Percentiles rank a stretch among this genome's conserved stretches.
Evolutionary conservation across 306 rosid genomes (phyloP).

Genomic region (Potentilla sterilis): DNA sequence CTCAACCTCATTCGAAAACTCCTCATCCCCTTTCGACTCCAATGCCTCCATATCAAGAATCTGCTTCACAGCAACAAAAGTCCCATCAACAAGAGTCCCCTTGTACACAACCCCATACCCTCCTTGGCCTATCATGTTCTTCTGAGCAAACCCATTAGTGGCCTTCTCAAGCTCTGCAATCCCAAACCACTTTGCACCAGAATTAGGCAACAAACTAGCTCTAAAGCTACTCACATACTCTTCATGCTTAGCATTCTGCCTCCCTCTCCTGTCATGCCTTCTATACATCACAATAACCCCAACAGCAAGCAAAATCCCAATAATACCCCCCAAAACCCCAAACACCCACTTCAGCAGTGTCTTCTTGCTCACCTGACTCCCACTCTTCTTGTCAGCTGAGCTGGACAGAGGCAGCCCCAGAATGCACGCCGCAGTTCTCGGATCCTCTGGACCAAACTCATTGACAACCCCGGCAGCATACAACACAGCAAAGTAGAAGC

Average conservation of each 20-base stretch:
- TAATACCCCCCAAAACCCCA: conserved; percentile 46
- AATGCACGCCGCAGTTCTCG: conserved; percentile 50
- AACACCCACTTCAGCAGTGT: conserved; percentile 38
- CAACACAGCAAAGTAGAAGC: conserved; percentile 45
- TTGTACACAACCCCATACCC: conserved; percentile 70
- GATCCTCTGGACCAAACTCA: conserved; percentile 55
- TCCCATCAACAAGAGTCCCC: conserved; percentile 65
- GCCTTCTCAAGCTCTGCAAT: conserved; percentile 66
- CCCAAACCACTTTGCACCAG: conserved; percentile 71
- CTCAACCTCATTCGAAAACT: conserved; percentile 70
- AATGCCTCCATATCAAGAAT: conserved; percentile 51
- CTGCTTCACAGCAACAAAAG: conserved; percentile 63
- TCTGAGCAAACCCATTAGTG: conserved; percentile 58
- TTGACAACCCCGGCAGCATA: conserved; percentile 66
- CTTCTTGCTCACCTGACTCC: conserved; percentile 20
- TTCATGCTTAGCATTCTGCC: conserved; percentile 37
- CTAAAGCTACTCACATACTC: conserved; percentile 46
- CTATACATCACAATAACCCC: conserved; percentile 32
- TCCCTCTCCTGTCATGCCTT: conserved; percentile 41
- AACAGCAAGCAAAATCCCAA: conserved; percentile 39
- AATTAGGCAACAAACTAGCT: conserved; percentile 45
- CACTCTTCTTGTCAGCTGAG: conserved; percentile 20
- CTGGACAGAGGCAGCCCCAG: conserved; percentile 46
- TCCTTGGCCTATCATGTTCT: conserved; percentile 68
- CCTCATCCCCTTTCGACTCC: conserved; percentile 68